Evolutionary conservation across 169 alveolate genomes (phyloP).

Genomic region (Perkinsus chesapeaki): DNA sequence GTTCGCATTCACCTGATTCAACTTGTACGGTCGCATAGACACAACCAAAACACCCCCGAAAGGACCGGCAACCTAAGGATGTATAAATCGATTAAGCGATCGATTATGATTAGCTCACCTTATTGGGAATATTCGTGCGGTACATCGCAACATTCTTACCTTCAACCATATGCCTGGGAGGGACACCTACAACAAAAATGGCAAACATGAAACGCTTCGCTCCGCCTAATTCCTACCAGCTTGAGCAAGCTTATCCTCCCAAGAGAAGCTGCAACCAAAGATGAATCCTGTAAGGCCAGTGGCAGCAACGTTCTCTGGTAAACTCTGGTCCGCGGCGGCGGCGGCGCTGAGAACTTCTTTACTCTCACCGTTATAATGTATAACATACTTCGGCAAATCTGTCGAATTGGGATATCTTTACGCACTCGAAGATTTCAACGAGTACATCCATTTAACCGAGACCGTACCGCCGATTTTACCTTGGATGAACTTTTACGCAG

Average conservation of each 20-base stretch:
- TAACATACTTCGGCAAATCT: neutral
- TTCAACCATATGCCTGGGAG: neutral
- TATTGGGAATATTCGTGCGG: neutral
- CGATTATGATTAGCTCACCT: neutral
- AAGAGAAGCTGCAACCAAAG: neutral
- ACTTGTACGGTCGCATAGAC: neutral
- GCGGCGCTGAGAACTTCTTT: neutral
- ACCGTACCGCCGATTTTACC: too few relatives aligned
- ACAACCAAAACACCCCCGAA: neutral
- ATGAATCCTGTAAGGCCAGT: neutral
- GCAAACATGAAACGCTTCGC: neutral
- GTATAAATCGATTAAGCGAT: neutral
- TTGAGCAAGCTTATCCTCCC: neutral
- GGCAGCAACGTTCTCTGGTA: neutral
- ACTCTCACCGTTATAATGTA: neutral
- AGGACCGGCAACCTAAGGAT: neutral
- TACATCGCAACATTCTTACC: neutral
- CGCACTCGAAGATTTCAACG: too few relatives aligned
- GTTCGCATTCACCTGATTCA: neutral
- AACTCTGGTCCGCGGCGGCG: neutral
- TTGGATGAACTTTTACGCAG: too few relatives aligned
- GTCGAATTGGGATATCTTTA: too few relatives aligned
- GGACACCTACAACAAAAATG: neutral
- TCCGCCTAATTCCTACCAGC: neutral
- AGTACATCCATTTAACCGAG: too few relatives aligned